A percentile compares a stretch with the other conserved stretches of the same genome.
These are phyloP conservation scores for Madurella mycetomatis DNA, from an alignment of 2,329 filamentous ascomycete genomes.

Conservation along the genomic window DNA sequence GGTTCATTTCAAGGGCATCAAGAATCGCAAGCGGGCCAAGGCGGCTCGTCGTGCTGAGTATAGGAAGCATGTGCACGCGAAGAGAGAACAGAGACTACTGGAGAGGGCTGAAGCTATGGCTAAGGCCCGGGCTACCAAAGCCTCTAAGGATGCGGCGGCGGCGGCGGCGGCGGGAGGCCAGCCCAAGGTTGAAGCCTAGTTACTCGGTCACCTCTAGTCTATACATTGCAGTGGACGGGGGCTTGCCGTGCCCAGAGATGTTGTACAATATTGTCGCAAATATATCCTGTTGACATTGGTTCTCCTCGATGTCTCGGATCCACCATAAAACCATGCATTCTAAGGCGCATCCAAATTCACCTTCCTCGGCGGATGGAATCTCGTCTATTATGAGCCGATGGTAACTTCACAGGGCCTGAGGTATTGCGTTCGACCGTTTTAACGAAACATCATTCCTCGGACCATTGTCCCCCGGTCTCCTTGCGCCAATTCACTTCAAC, in stretches of 20 bases:
- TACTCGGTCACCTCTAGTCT: background rate
- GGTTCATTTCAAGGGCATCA: slow-evolving; percentile 18
- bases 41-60: slow-evolving; percentile 25
- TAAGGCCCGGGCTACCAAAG: slow-evolving; percentile 5
- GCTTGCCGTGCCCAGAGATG: background rate
- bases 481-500: too few relatives aligned
- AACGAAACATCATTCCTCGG: too few relatives aligned
- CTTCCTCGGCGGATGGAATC: too few relatives aligned
- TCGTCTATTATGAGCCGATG: too few relatives aligned
- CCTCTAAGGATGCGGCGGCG: slow-evolving; percentile 7
- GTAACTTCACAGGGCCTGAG: too few relatives aligned
- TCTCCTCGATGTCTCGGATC: too few relatives aligned
- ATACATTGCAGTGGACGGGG: background rate
- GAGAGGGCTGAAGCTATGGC: slow-evolving; percentile 19
- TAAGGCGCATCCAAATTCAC: too few relatives aligned
- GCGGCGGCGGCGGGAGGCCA: slow-evolving; percentile 2
- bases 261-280: slow-evolving; percentile 21
- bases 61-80: slow-evolving; percentile 22
- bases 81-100: slow-evolving; percentile 21
- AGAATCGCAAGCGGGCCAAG: slow-evolving; percentile 26
- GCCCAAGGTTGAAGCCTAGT: slow-evolving; percentile 14
- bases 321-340: too few relatives aligned
- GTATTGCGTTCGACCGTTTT: too few relatives aligned
- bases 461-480: too few relatives aligned
- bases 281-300: slow-evolving; percentile 10